phyloP scores from a whole-genome alignment of 2,329 filamentous ascomycete species.

The Apiospora arundinis region DNA sequence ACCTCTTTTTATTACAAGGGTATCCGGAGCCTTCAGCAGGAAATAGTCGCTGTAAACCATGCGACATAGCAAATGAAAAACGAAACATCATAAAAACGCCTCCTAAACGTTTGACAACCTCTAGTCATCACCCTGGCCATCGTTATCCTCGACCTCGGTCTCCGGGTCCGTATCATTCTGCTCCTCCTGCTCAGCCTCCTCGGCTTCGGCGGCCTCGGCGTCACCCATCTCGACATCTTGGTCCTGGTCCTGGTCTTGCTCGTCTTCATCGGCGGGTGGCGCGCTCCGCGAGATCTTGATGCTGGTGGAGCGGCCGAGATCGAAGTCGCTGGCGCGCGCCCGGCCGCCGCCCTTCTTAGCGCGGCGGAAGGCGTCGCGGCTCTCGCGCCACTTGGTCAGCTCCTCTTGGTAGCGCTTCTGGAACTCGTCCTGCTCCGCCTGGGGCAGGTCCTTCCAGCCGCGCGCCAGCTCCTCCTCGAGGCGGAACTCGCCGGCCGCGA shows the following conservation, averaged over 20 bases:
- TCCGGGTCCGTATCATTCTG: conserved; percentile 41
- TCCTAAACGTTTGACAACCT: background rate
- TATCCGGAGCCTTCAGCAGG: conserved; percentile 11
- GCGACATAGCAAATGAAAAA: background rate
- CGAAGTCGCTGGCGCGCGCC: conserved; percentile 36
- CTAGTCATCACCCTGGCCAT: background rate
- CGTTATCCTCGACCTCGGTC: conserved; percentile 42
- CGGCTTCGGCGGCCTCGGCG: conserved; percentile 26
- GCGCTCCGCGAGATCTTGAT: background rate
- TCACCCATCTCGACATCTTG: conserved; percentile 29
- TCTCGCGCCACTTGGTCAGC: conserved; percentile 49
- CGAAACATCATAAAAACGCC: background rate
- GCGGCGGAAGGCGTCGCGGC: conserved; percentile 47
- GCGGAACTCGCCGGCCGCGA: conserved; percentile 43
- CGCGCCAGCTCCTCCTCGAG: conserved; percentile 62
- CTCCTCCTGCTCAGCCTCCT: conserved; percentile 29
- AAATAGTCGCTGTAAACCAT: background rate
- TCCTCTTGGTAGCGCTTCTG: conserved; percentile 50
- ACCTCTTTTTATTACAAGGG: conserved; percentile 17
- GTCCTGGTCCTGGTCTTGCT: conserved; percentile 27
- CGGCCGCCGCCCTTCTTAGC: conserved; percentile 35
- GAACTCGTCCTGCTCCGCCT: conserved; percentile 56
- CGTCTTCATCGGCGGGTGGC: background rate
- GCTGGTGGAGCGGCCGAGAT: conserved; percentile 18
- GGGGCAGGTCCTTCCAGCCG: conserved; percentile 60